phyloP scores from a whole-genome alignment of 2,329 filamentous ascomycete genomes.

The Dryadomyces quercus-mongolicae region DNA sequence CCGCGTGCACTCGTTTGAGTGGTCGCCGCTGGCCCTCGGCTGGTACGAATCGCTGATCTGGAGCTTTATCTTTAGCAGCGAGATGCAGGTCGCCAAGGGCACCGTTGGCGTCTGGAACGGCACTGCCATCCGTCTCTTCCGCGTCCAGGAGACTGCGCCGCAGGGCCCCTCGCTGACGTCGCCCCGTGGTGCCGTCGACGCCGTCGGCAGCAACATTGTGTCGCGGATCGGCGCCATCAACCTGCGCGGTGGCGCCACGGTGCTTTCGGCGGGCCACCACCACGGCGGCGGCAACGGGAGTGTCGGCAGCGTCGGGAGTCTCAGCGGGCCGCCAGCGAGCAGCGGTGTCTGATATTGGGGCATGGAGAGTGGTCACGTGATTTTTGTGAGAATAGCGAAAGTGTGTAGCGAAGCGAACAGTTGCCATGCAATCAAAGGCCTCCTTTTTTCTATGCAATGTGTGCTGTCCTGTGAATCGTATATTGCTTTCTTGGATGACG shows the following conservation, averaged over 20 bases:
- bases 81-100: constrained; percentile 78
- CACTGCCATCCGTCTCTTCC: constrained; percentile 77
- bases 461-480: too few relatives aligned
- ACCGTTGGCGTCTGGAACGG: constrained; percentile 92
- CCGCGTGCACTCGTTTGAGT: constrained; percentile 80
- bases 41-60: constrained; percentile 96
- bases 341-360: too few relatives aligned
- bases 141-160: constrained; percentile 72
- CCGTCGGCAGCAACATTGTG: constrained; percentile 81
- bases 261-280: neutral
- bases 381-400: too few relatives aligned
- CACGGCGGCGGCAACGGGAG: neutral
- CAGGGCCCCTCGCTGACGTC: constrained; percentile 71
- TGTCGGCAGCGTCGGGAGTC: neutral
- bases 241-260: constrained; percentile 34
- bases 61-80: constrained; percentile 82
- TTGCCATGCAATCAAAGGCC: too few relatives aligned
- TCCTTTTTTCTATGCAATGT: too few relatives aligned
- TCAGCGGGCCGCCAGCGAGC: neutral
- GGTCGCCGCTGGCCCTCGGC: constrained; percentile 78
- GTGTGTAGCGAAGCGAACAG: too few relatives aligned
- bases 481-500: too few relatives aligned
- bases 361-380: too few relatives aligned
- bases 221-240: constrained; percentile 75
- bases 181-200: constrained; percentile 83